Base-by-base conservation (phyloP, 306 rosid species). In the Boehmeria nivea region DNA sequence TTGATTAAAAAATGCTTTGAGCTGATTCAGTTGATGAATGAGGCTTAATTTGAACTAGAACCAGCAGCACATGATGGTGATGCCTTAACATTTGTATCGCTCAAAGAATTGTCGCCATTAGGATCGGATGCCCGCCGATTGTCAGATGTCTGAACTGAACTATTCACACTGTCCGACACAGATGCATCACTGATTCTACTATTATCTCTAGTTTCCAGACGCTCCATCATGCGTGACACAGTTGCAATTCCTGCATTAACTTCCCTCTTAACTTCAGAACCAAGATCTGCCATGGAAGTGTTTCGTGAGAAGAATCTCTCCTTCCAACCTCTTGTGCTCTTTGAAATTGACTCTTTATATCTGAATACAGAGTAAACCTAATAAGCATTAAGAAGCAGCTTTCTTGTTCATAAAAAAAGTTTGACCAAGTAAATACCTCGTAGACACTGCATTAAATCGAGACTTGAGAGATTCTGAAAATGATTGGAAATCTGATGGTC, bases 281-380 rank as follows among this genome's bases (percentile, higher is more conserved):
- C 96, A 61, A 82, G 57, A 54, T 91, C 96, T 64, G 89, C 53
- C 91, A 84, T 70, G 40, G 96, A 52, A 49, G 78, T 69, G 55
- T 84, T 82, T 58, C 95, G 94, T 64, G 98, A 87, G 72, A 87
- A 91, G 69, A 86, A 75, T 70, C 84, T 91, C 66, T 91, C 99
- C 83, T 71, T 91, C 99, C 99, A 91, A 27, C 96, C 89, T 78
- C 74, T 78, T 6, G 99, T 87, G 82, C 95, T 82, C 77, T 85
- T 91, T 45, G 94, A 78, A 69, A 91, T 91, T 8, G 99, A 91
- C 58, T 91, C 99, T 71, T 87, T 91, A 83, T 87, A 87, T 75
- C 99, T 90, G 66, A 54, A 39, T 73, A 22, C 23, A 26, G 43
- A 67, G 18, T 47, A 38, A 55, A 21, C 16, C 10, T 27, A 6